These are phyloP conservation scores for Candida schatavii DNA, from an alignment of 805 yeast species.

Conservation along the genomic window DNA sequence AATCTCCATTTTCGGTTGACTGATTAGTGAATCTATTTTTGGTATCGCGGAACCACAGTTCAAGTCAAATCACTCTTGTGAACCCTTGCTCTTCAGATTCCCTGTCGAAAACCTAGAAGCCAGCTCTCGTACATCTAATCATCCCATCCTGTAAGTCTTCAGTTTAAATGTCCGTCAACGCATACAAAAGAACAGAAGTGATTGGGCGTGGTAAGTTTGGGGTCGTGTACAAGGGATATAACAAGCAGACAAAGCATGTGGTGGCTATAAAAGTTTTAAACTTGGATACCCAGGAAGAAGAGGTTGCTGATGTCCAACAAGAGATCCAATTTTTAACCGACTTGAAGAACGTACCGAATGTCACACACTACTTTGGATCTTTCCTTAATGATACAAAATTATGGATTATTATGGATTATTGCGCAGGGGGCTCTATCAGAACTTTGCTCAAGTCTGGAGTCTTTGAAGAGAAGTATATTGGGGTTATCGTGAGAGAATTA, in stretches of 20 bases:
- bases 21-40: too few species aligned
- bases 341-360: constrained; percentile 81
- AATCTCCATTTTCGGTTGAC: too few species aligned
- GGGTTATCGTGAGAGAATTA: constrained; percentile 82
- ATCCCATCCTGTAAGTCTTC: too few species aligned
- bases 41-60: neutral
- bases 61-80: too few species aligned
- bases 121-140: too few species aligned
- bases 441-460: constrained; percentile 83
- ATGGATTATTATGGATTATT: constrained; percentile 97
- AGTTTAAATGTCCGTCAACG: constrained; percentile 13
- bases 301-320: constrained; percentile 89
- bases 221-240: constrained; percentile 85
- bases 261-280: constrained; percentile 93
- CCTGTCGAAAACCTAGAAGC: too few species aligned
- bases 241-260: constrained; percentile 65
- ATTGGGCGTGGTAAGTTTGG: constrained; percentile 98
- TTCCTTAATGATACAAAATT: constrained; percentile 83
- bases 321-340: constrained; percentile 86
- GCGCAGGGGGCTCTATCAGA: constrained; percentile 94
- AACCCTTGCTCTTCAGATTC: too few species aligned
- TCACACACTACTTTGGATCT: constrained; percentile 89
- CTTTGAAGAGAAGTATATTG: constrained; percentile 78
- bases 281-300: constrained; percentile 90
- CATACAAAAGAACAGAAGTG: constrained; percentile 80